phyloP scores from a whole-genome alignment of 495 filamentous ascomycete species.

The Aspergillus cristatus region DNA sequence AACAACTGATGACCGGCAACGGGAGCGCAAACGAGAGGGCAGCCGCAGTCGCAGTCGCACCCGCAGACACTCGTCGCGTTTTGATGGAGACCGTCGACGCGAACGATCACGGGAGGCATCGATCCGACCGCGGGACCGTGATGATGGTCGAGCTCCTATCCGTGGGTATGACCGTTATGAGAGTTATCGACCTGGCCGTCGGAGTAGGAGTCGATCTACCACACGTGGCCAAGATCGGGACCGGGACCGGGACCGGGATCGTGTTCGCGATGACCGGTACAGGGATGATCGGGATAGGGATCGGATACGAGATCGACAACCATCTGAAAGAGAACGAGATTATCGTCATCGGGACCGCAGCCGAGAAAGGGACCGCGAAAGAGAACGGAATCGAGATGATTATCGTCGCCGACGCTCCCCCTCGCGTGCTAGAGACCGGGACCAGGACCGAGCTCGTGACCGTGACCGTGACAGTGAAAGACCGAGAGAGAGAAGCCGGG shows the following conservation, averaged over 20 bases:
- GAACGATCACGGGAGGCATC: constrained; percentile 28
- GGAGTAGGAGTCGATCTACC: constrained; percentile 32
- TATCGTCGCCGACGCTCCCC: constrained; percentile 4
- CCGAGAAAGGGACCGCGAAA: constrained; percentile 6
- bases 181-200: constrained; percentile 28
- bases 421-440: constrained; percentile 4
- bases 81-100: constrained; percentile 24
- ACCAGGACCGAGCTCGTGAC: constrained; percentile 3
- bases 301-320: constrained; percentile 2
- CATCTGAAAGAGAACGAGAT: too few species aligned
- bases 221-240: constrained; percentile 18
- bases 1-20: constrained; percentile 22
- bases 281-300: constrained; percentile 19
- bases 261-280: constrained; percentile 18
- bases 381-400: constrained; percentile 6
- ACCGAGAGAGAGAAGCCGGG: constrained; percentile 8
- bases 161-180: constrained; percentile 23
- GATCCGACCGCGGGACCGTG: constrained; percentile 27
- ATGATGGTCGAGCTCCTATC: constrained; percentile 21
- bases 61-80: constrained; percentile 22
- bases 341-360: constrained; percentile 5
- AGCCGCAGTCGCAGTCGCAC: constrained; percentile 23
- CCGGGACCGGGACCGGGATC: constrained; percentile 25
- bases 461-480: constrained; percentile 6
- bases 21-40: constrained; percentile 21